phyloP scores from a whole-genome alignment of 2,329 filamentous ascomycete species.

The Simplicillium sp. region DNA sequence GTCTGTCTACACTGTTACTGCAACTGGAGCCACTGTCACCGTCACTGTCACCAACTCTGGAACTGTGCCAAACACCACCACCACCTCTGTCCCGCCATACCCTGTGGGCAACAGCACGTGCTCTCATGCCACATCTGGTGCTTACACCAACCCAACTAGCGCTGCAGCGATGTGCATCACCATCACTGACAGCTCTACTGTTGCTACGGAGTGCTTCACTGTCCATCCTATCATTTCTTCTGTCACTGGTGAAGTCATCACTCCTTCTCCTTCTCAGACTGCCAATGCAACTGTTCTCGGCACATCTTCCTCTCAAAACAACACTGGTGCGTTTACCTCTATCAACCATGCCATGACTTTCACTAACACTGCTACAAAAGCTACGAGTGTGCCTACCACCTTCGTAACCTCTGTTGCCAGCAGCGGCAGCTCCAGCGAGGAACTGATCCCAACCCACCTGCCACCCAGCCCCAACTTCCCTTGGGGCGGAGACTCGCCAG shows the following conservation, averaged over 20 bases:
- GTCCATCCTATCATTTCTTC: neutral
- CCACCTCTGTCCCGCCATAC: neutral
- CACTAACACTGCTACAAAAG: neutral
- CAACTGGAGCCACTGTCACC: neutral
- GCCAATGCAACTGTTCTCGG: neutral
- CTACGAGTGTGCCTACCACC: slow-evolving; percentile 3
- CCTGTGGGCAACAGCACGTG: neutral
- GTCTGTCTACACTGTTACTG: too few species aligned
- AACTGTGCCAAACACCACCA: neutral
- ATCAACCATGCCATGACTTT: slow-evolving; percentile 1
- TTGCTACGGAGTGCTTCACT: neutral
- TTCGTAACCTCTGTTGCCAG: slow-evolving; percentile 10
- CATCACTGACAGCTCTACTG: neutral
- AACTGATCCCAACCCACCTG: slow-evolving; percentile 5
- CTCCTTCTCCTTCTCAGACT: neutral
- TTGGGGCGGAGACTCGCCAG: slow-evolving; percentile 24
- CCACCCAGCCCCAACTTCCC: slow-evolving; percentile 21
- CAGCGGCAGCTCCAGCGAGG: slow-evolving; percentile 4
- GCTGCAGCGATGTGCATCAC: neutral
- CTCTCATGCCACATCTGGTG: too few species aligned
- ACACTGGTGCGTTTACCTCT: slow-evolving; percentile 2
- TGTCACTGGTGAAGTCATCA: neutral
- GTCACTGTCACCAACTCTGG: neutral
- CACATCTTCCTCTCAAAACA: neutral
- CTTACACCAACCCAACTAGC: too few species aligned